Conservation (phyloP, 1,139 yeast species). For the Lodderomyces orthopsilosis region DNA sequence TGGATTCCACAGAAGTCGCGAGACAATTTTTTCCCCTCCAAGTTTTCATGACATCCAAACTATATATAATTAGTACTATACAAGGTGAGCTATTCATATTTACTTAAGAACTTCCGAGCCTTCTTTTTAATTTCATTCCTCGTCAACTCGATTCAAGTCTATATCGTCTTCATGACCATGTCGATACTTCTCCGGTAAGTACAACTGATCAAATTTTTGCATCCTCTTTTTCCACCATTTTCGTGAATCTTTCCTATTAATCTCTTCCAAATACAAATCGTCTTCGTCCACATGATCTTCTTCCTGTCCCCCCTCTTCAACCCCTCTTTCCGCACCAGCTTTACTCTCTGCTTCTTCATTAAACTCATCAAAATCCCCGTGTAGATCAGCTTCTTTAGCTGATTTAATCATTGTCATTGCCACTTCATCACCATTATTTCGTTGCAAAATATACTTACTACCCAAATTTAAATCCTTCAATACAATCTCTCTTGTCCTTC, state of each 20-base stretch:
- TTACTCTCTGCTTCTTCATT: constrained; percentile 17
- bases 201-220: constrained; percentile 26
- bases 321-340: constrained; percentile 29
- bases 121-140: too few species aligned
- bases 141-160: constrained; percentile 10
- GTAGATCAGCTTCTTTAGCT: constrained; percentile 20
- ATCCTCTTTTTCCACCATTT: constrained; percentile 50
- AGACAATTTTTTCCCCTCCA: too few species aligned
- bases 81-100: too few species aligned
- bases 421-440: constrained; percentile 14
- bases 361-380: constrained; percentile 17
- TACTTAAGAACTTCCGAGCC: too few species aligned
- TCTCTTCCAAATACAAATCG: constrained; percentile 38
- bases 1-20: too few species aligned
- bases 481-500: constrained; percentile 78
- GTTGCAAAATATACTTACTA: constrained; percentile 34
- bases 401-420: constrained; percentile 18
- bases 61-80: too few species aligned
- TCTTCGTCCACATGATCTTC: constrained; percentile 35
- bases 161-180: constrained; percentile 9
- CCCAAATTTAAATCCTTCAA: constrained; percentile 67
- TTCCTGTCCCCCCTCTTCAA: constrained; percentile 26
- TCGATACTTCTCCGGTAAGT: constrained; percentile 9
- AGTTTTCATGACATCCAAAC: too few species aligned
- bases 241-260: constrained; percentile 34